Evolutionary conservation across 2,329 filamentous ascomycete species (phyloP).

Genomic region (Intubia oerlemansii): DNA sequence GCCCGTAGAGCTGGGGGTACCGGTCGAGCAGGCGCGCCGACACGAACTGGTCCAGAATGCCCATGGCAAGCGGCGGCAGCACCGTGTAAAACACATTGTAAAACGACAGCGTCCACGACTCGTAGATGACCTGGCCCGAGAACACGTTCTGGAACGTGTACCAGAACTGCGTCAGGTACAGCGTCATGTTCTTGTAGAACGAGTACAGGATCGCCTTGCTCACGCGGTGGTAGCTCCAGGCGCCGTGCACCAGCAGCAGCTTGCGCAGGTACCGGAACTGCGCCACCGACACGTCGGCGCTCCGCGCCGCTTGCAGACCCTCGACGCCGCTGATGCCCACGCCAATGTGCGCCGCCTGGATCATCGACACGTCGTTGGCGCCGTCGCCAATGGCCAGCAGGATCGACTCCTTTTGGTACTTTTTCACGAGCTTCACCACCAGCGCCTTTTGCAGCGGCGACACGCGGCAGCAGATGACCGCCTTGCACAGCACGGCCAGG

Average conservation of each 20-base stretch:
- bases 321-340: conserved; percentile 95
- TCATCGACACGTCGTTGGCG: conserved; percentile 99
- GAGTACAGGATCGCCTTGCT: conserved; percentile 96
- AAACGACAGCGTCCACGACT: conserved; percentile 98
- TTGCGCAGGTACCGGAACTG: conserved; percentile 94
- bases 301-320: conserved; percentile 87
- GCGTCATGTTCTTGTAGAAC: conserved; percentile 97
- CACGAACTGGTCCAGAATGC: conserved; percentile 95
- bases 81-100: conserved; percentile 99
- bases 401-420: conserved; percentile 70
- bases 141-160: conserved; percentile 98
- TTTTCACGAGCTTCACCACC: conserved; percentile 95
- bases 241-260: conserved; percentile 79
- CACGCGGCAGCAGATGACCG: conserved; percentile 95
- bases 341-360: conserved; percentile 93
- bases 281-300: conserved; percentile 84
- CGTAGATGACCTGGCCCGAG: conserved; percentile 93
- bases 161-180: conserved; percentile 99
- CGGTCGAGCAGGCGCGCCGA: conserved; percentile 82
- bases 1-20: conserved; percentile 85
- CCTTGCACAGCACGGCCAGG: conserved; percentile 87
- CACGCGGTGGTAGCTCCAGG: conserved; percentile 94
- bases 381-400: conserved; percentile 92
- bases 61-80: conserved; percentile 77
- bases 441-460: conserved; percentile 92